A percentile compares a stretch with the other conserved stretches of the same genome.
Conservation (phyloP, 305 asterid species). For the Lippia alba region DNA sequence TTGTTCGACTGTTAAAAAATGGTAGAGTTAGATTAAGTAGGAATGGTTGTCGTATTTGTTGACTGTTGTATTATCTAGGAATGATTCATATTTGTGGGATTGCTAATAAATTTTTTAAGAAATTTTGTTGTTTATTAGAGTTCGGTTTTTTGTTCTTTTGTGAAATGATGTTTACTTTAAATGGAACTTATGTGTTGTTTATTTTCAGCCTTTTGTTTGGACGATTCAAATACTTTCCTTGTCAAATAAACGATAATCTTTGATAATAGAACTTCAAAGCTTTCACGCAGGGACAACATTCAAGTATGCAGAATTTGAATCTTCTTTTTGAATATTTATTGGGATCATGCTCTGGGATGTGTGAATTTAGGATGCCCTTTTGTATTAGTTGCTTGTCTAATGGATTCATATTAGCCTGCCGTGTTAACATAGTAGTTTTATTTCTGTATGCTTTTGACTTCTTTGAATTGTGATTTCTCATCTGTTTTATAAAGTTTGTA, state of each 20-base stretch:
- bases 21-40: neutral
- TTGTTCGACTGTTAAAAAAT: neutral
- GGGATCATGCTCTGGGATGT: constrained; percentile 4
- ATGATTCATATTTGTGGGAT: constrained; percentile 17
- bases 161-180: constrained; percentile 15
- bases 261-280: constrained; percentile 62
- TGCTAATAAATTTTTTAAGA: constrained; percentile 18
- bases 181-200: too few relatives aligned
- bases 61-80: too few relatives aligned
- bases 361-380: neutral
- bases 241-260: constrained; percentile 25
- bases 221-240: constrained; percentile 3
- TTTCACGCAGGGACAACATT: constrained; percentile 59
- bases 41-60: too few relatives aligned
- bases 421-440: too few relatives aligned
- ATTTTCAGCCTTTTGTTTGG: constrained; percentile 4
- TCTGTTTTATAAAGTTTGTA: too few relatives aligned
- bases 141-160: too few relatives aligned
- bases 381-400: constrained; percentile 2
- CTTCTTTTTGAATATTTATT: constrained; percentile 15
- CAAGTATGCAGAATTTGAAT: constrained; percentile 56
- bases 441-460: too few relatives aligned
- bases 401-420: constrained; percentile 30
- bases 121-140: too few relatives aligned
- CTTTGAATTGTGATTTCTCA: too few relatives aligned